Conservation (phyloP, 75 land plant genomes). For the Larix kaempferi region DNA sequence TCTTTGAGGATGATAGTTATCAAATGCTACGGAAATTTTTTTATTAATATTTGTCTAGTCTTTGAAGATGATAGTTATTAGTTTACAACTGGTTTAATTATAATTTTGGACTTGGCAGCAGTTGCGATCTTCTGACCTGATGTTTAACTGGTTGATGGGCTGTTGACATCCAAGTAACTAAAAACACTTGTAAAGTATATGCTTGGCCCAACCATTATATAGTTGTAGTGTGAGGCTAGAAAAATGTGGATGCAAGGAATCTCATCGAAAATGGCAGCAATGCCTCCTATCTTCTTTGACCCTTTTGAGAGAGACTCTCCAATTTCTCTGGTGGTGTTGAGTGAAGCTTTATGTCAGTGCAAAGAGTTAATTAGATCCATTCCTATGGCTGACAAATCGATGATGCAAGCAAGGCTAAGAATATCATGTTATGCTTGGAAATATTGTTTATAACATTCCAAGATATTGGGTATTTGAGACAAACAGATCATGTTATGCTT, state of each 20-base stretch:
- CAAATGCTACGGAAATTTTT: too few species aligned
- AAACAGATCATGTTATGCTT: conserved; percentile 64
- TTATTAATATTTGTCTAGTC: too few species aligned
- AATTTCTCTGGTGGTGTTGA: conserved; percentile 15
- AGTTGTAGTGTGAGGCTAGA: conserved; percentile 29
- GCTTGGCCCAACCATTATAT: conserved; percentile 37
- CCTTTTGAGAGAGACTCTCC: conserved; percentile 41
- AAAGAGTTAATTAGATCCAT: neutral
- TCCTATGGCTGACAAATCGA: neutral
- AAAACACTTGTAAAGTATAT: too few species aligned
- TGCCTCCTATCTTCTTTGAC: conserved; percentile 42
- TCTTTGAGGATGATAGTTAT: too few species aligned
- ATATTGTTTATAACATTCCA: too few species aligned
- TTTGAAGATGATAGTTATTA: too few species aligned
- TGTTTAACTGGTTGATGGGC: too few species aligned
- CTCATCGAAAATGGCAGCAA: conserved; percentile 74
- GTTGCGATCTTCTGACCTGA: too few species aligned
- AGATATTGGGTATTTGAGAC: conserved; percentile 69
- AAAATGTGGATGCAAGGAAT: conserved; percentile 52
- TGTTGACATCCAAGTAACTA: too few species aligned
- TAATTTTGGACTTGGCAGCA: too few species aligned
- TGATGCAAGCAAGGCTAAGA: conserved; percentile 2
- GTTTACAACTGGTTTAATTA: too few species aligned
- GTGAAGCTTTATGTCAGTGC: neutral
- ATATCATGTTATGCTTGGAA: too few species aligned